Evolutionary conservation across 768 basidiomycete genomes (phyloP), one percentile per base, ranked within the genome.

Genomic region (Crucibulum laeve): DNA sequence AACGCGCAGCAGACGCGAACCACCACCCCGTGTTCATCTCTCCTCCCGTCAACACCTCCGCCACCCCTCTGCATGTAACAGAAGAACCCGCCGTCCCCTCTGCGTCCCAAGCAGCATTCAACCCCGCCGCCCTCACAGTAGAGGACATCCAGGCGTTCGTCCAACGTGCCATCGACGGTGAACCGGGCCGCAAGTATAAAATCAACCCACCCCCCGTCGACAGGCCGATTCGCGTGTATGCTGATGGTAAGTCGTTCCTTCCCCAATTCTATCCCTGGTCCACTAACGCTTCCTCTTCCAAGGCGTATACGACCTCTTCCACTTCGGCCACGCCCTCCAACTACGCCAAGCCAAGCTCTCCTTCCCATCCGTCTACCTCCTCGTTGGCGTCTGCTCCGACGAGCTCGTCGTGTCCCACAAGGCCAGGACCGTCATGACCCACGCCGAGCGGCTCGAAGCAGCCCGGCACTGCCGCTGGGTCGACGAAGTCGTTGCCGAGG

Each of bases 391-490:
- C 33, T 87, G 81, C 60, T 89, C 89, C 10, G 94, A 96, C 54
- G 82, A 89, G 51, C 80, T 89, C 30, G 91, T 95, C 47, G 65
- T 65, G 32, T 54, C 70, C 13, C 74, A 94, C 71, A 99, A 99
- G 65, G 81, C 84, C 14, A 78, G 76, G 21, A 83, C 85, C 5
- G 79, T 96, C 48, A 91, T 97, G 88, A 80, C 70, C n/a, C 88
- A 94, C 50, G 75, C 78, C 0, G 96, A 99, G 62, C 76, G 93
- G 74, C 73, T 92, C 53, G 96, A 98, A 65, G 80, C 87, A 4
- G 87, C 84, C n/a, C 74, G 90, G n/a, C 91, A 98, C 60, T 94
- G 94, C 60, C 80, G 91, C 44, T 99, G 95, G 95, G 92, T 93
- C 1, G 92, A 96, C 59, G 87, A 97, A 63, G 84, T 99, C 37